phyloP scores from a whole-genome alignment of 768 basidiomycete species.

The Wakefieldia striispora region DNA sequence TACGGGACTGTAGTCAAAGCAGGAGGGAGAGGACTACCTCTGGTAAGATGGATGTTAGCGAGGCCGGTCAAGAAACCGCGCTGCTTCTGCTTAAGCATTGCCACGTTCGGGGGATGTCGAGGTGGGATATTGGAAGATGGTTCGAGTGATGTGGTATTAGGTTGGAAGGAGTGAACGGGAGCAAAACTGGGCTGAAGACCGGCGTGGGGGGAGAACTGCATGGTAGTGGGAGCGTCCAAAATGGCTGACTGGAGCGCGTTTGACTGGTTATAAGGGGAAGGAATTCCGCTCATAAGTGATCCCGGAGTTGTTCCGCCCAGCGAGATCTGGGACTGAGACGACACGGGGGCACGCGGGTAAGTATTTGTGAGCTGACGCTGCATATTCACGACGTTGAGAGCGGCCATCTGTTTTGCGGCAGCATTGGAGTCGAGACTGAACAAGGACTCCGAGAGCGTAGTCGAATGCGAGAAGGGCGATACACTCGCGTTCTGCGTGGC shows the following conservation, averaged over 20 bases:
- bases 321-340: constrained; percentile 31
- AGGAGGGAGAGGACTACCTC: constrained; percentile 71
- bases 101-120: constrained; percentile 35
- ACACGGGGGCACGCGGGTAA: constrained; percentile 46
- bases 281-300: constrained; percentile 62
- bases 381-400: constrained; percentile 58
- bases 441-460: constrained; percentile 29
- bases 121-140: constrained; percentile 36
- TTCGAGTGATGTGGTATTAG: constrained; percentile 43
- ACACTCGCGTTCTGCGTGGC: constrained; percentile 16
- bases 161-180: constrained; percentile 33
- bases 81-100: constrained; percentile 51
- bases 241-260: constrained; percentile 39
- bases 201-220: constrained; percentile 44
- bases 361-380: constrained; percentile 52
- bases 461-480: constrained; percentile 21
- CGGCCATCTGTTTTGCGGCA: constrained; percentile 80
- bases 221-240: constrained; percentile 37
- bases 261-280: constrained; percentile 31
- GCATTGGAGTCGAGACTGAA: constrained; percentile 63
- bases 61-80: constrained; percentile 60
- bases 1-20: constrained; percentile 60
- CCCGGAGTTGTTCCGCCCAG: constrained; percentile 64
- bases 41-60: constrained; percentile 55
- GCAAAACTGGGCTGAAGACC: constrained; percentile 46